phyloP scores from a whole-genome alignment of 2,329 filamentous ascomycete genomes.

The Triangularia setosa region DNA sequence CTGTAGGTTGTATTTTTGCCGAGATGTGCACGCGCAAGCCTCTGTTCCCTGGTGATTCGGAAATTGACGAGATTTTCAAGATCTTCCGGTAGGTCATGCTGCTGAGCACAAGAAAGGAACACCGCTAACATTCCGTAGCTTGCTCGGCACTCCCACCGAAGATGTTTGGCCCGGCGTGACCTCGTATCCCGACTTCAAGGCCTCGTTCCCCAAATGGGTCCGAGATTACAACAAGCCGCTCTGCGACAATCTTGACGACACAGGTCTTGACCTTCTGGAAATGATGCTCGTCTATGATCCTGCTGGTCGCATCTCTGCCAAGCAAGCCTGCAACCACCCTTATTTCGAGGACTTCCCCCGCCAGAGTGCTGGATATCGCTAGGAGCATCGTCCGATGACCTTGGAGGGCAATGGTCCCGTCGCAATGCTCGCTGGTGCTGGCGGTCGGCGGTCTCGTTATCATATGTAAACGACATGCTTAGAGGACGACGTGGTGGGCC shows the following conservation, averaged over 20 bases:
- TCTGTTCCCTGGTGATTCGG: conserved; percentile 82
- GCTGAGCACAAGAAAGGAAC: background rate
- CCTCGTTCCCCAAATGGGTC: conserved; percentile 82
- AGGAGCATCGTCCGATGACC: conserved; percentile 18
- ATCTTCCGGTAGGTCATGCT: conserved; percentile 67
- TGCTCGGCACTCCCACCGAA: conserved; percentile 78
- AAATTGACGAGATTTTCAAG: conserved; percentile 94
- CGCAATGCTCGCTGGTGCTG: background rate
- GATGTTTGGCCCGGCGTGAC: conserved; percentile 80
- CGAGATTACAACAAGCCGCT: conserved; percentile 61
- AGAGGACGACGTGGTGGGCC: background rate
- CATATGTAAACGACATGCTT: background rate
- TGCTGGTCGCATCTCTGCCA: conserved; percentile 77
- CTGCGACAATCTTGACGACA: conserved; percentile 66
- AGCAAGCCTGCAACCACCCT: conserved; percentile 77
- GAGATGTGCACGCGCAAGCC: conserved; percentile 92
- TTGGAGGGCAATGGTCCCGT: background rate
- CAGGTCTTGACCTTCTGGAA: conserved; percentile 62
- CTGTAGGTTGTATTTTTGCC: conserved; percentile 83
- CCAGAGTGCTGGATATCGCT: conserved; percentile 31
- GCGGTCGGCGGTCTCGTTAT: background rate
- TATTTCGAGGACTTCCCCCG: conserved; percentile 58
- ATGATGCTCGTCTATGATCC: conserved; percentile 78
- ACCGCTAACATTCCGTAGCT: conserved; percentile 31
- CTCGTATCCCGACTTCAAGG: conserved; percentile 84